Evolutionary conservation across 1,139 yeast genomes (phyloP), one percentile per base, ranked within the genome.

Genomic region (Hyphopichia burtonii): DNA sequence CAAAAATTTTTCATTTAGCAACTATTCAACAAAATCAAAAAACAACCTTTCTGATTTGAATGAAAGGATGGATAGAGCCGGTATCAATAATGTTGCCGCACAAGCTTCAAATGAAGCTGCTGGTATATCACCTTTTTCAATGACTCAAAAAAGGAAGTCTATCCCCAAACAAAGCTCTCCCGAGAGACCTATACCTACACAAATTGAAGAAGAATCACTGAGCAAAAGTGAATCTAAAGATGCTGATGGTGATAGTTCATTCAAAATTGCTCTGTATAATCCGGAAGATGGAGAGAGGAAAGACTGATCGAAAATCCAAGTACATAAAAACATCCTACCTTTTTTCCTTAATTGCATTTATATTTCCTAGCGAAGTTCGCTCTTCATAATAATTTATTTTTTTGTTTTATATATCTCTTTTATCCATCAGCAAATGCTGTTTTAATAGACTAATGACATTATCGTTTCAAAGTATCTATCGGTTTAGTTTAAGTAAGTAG

Each of bases 21-120:
- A 22, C 10, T 6, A 12, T 4, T 25, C 28, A 8, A 4, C 7
- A 3, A 25, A 25, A 11, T 25, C 28, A 4, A 25, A 15, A 16
- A 28, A 37, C 16, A 22, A 31, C 31, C 31, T 31, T 9, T 11
- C 23, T 10, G 53, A 56, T 2, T 44, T 56, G 22, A 41, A 48
- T 34, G 41, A 43, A 11, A 38, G 54, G 28, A 49, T 53, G 54
- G 30, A 23, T 3, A 40, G 39, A 30, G 61, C 60, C 3, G 58
- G 59, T 7, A 45, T 58, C 8, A 43, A 52, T 11, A 43, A 42
- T 16, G 43, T 40, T 17, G 52, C 54, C 4, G 50, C 50, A 39
- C 39, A 39, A 4, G 51, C 51, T 22, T 51, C 61, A 18, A 53
- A 56, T 37, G 51, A 48, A 28, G 54, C 50, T 4, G 60, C 61